Evolutionary conservation across 1,284 basidiomycete genomes (phyloP).

Genomic region (Singerocomus inundabilis): DNA sequence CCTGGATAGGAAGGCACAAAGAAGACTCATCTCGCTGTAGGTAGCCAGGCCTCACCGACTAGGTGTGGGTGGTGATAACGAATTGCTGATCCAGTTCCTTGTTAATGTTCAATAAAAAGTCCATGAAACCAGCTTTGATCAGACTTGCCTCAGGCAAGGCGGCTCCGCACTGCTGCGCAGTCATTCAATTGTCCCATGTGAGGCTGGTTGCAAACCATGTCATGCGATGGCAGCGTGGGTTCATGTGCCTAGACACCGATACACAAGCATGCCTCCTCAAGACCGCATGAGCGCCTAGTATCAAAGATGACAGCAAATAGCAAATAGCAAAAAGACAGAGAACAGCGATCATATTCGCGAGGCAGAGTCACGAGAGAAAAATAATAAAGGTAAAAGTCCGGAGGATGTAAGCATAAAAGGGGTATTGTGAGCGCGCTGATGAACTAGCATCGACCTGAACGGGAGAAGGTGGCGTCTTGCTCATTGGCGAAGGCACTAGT

Average conservation of each 20-base stretch:
- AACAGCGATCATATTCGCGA: not conserved
- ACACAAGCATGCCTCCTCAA: slow-evolving; percentile 2
- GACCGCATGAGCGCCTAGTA: not conserved
- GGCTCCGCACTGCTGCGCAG: slow-evolving; percentile 17
- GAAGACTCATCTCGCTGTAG: slow-evolving; percentile 8
- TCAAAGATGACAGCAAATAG: not conserved
- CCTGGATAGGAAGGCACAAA: slow-evolving; percentile 12
- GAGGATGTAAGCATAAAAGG: slow-evolving; percentile 1
- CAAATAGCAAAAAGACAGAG: slow-evolving; percentile 3
- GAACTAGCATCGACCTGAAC: slow-evolving; percentile 14
- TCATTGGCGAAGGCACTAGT: not conserved
- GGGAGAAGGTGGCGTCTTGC: slow-evolving; percentile 3
- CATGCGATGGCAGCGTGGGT: slow-evolving; percentile 26
- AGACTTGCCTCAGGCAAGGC: slow-evolving; percentile 15
- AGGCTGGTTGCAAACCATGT: slow-evolving; percentile 1
- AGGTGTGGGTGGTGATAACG: slow-evolving; percentile 19
- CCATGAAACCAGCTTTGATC: slow-evolving; percentile 13
- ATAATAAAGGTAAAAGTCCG: slow-evolving; percentile 6
- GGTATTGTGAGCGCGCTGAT: not conserved
- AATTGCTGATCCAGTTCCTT: slow-evolving; percentile 15
- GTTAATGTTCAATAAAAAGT: not conserved
- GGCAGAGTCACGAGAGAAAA: slow-evolving; percentile 5
- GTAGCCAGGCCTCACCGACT: slow-evolving; percentile 19
- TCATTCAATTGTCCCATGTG: slow-evolving; percentile 9
- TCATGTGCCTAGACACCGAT: slow-evolving; percentile 22